phyloP scores from a whole-genome alignment of 768 basidiomycete species.

The Tephrocybe sp. region DNA sequence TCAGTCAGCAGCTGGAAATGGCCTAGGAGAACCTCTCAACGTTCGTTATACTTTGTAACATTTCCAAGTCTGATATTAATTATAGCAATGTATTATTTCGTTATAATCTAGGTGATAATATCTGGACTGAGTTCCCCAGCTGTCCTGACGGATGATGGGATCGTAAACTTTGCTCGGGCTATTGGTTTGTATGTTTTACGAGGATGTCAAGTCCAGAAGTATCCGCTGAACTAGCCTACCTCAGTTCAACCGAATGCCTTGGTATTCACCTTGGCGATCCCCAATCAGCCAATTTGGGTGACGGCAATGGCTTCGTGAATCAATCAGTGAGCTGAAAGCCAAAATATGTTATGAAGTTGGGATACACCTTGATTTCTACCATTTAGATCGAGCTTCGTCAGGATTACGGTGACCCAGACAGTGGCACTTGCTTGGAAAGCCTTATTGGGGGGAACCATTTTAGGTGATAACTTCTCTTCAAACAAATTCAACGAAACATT shows the following conservation, averaged over 20 bases:
- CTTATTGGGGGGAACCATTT: slow-evolving; percentile 81
- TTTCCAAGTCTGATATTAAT: not conserved
- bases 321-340: slow-evolving; percentile 42
- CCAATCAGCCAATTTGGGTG: slow-evolving; percentile 77
- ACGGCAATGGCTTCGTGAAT: slow-evolving; percentile 63
- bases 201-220: slow-evolving; percentile 25
- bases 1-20: slow-evolving; percentile 30
- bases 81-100: too few species aligned
- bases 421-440: slow-evolving; percentile 76
- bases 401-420: slow-evolving; percentile 64
- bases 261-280: slow-evolving; percentile 67
- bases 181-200: slow-evolving; percentile 57
- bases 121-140: slow-evolving; percentile 59
- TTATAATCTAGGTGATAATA: slow-evolving; percentile 60
- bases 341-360: not conserved
- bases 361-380: slow-evolving; percentile 21
- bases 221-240: slow-evolving; percentile 12
- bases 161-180: slow-evolving; percentile 59
- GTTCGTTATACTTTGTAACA: slow-evolving; percentile 38
- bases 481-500: too few species aligned
- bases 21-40: slow-evolving; percentile 76
- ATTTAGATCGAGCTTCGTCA: slow-evolving; percentile 68
- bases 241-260: slow-evolving; percentile 60
- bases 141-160: slow-evolving; percentile 55
- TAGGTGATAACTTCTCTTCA: too few species aligned